Evolutionary conservation across 1,139 yeast species (phyloP), one percentile per base, ranked within the genome.

Genomic region (Blastobotrys apis): DNA sequence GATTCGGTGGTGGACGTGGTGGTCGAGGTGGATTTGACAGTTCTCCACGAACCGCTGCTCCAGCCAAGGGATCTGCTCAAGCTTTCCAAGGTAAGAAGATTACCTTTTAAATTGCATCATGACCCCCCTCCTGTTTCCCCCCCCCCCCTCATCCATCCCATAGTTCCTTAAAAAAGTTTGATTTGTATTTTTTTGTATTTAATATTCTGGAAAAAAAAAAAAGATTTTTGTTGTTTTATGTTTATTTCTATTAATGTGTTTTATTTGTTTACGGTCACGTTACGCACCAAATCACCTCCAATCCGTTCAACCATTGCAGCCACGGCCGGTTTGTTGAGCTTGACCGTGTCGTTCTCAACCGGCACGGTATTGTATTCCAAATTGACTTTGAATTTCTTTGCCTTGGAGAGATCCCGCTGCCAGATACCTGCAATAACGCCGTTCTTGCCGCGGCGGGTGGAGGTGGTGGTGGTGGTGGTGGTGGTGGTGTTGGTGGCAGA

Each of bases 331-430:
- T 77, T 81, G 64, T 90, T 87, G 45, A 88, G 69, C 38, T 69
- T 69, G n/a, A 85, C 85, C 29, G 44, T 33, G 5, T 48, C 44
- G 25, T 37, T 62, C 22, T 72, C 77, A 4, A 72, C 65, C 1
- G 95, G 95, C 59, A 75, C 75, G 41, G 82, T 75, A 54, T 87
- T 84, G 56, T 79, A 81, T 21, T 90, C 94, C 52, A 84, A 67
- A 54, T 83, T 86, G 22, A 84, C 95, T 59, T 82, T 81, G 67
- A 88, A 88, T 65, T 77, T 79, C 48, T 71, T 70, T 37, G 70
- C 68, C 39, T 73, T 66, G 50, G 74, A 60, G 19, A 76, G 68
- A 6, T 75, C 69, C 3, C 95, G 95, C 47, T 84, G 78, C 69
- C 92, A 81, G 43, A 90, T 68, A 1, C 96, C 97, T 19, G 90